phyloP scores from a whole-genome alignment of 371 early-diverging fungal species.

The Dentiscutata heterogama region DNA sequence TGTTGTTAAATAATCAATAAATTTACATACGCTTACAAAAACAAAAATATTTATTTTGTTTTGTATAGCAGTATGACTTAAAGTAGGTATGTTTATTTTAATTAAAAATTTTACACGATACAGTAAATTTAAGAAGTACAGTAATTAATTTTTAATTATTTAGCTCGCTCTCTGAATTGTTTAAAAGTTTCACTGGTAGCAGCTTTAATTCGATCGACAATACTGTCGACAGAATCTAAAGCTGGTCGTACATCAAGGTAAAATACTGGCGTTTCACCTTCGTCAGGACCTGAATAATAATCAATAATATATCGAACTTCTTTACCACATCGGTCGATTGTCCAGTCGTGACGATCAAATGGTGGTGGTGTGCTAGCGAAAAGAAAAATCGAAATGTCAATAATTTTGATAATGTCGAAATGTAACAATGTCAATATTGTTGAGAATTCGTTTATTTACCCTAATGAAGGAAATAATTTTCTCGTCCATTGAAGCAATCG shows the following conservation, averaged over 20 bases:
- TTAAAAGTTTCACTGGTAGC: constrained; percentile 40
- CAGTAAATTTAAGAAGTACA: too few relatives aligned
- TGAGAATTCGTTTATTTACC: background rate
- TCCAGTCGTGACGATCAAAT: constrained; percentile 88
- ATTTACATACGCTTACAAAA: too few relatives aligned
- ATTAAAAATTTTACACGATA: too few relatives aligned
- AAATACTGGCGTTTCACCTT: constrained; percentile 77
- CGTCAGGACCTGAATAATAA: constrained; percentile 78
- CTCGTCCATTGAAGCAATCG: constrained; percentile 68
- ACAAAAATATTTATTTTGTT: too few relatives aligned
- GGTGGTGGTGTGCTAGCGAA: constrained; percentile 68
- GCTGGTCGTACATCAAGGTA: constrained; percentile 87
- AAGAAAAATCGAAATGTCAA: background rate
- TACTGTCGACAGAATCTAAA: constrained; percentile 71
- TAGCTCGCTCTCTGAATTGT: constrained; percentile 18
- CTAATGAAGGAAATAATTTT: constrained; percentile 50
- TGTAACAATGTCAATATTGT: background rate
- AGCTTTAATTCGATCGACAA: constrained; percentile 67
- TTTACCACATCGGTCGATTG: constrained; percentile 77
- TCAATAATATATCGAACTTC: constrained; percentile 83
- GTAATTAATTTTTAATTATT: too few relatives aligned
- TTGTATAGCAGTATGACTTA: too few relatives aligned
- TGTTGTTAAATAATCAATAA: too few relatives aligned
- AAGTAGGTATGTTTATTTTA: too few relatives aligned
- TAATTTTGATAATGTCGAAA: background rate